Conservation (phyloP, 202 grass and related monocot species). For the Dendrocalamus latiflorus region DNA sequence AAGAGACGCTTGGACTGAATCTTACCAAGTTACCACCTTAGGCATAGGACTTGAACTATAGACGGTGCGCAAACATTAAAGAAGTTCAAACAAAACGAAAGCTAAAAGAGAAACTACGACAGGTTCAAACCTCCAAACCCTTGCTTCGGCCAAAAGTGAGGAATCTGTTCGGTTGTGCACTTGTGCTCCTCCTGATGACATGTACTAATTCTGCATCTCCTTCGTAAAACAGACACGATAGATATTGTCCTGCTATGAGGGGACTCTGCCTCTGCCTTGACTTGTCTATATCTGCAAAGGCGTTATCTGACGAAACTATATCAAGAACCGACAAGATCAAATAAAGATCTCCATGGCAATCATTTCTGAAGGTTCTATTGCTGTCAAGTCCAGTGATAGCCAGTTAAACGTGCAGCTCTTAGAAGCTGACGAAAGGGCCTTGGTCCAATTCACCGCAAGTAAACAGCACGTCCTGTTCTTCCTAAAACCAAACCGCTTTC, state of each 20-base stretch:
- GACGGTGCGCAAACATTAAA: background rate
- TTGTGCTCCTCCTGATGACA: background rate
- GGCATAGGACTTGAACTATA: background rate
- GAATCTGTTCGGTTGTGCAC: background rate
- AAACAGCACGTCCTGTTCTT: no score
- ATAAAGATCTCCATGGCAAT: background rate
- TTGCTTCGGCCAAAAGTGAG: conserved; percentile 10
- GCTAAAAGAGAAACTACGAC: conserved; percentile 10
- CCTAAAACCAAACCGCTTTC: no score
- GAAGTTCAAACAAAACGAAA: conserved; percentile 29
- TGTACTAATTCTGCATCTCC: background rate
- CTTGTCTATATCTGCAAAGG: background rate
- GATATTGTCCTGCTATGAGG: background rate
- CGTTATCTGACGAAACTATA: background rate
- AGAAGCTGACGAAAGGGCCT: no score
- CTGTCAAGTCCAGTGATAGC: background rate
- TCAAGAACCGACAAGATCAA: no score
- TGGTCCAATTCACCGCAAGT: no score
- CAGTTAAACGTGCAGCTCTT: no score
- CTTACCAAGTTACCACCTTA: background rate
- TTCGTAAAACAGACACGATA: background rate
- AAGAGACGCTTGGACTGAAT: no score
- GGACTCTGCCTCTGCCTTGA: no score
- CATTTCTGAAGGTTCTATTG: background rate
- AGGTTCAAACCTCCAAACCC: background rate